Base-by-base conservation (phyloP, 495 filamentous ascomycete species). In the Penicillium antarcticum region DNA sequence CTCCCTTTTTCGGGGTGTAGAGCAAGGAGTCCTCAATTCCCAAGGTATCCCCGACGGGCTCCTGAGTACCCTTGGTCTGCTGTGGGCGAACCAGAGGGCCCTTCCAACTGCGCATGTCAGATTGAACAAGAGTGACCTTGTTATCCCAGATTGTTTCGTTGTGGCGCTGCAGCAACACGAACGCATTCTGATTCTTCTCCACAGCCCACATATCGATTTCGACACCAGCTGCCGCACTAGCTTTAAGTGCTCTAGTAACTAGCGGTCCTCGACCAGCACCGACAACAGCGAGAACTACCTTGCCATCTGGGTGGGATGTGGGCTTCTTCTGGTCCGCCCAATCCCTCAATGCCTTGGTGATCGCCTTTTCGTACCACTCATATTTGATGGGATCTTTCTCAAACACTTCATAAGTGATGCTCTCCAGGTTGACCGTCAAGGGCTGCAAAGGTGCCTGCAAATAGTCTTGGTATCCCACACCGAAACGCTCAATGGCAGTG, bases 311-410 rank as follows among this genome's bases (percentile, higher is more conserved):
- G n/a, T 83, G 78, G 2, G 87, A 89, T 0, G 83, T 85, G 0
- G 87, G 85, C 53, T 89, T 91, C 47, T 78, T 76, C 52, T 85
- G 80, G 36, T 77, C 75, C 10, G 66, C 72, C 87, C 91, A 94
- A 54, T 96, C 92, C n/a, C 66, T 72, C 52, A 99, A 79, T 0
- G 94, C 92, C 50, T 86, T 79, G 1, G 79, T 76, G 43, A 97
- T 89, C 33, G 94, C 94, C 14, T 77, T 71, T 65, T 96, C 90
- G 65, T 99, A 99, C 76, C 91, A 91, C 44, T 91, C 86, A 65
- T 99, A 99, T 68, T 99, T 99, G 66, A 97, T 85, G 0, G 94
- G 94, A 51, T 97, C 95, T 56, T 94, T 95, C 67, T 99, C 94
- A 61, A 99, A 99, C 8, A 97, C 92, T 66, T 99, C 94, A 65